Evolutionary conservation across 768 basidiomycete genomes (phyloP), one percentile per base, ranked within the genome.

Genomic region (Pleurotus sapidus): DNA sequence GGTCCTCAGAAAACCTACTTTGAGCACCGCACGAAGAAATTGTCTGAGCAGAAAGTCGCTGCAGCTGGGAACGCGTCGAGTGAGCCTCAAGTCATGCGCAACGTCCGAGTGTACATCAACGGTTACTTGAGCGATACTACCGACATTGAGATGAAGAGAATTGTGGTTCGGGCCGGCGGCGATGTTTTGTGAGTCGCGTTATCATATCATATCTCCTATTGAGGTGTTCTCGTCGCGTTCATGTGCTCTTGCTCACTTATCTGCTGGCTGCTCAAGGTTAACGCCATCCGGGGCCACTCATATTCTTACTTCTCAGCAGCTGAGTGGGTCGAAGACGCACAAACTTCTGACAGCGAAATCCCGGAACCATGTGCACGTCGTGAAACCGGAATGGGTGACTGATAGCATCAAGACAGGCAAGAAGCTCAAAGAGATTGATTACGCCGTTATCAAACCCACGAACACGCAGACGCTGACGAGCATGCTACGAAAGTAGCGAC

Each of bases 71-170:
- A 58, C 34, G 59, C 57, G 55, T 57, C 49, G 45, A 40, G 49
- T 61, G n/a, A 55, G 57, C 42, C 46, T 62, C 69, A 73, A 61
- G 61, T 77, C 25, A 63, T 79, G 71, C 66, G 65, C 58, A 74
- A 81, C 61, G 78, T 83, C 47, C 77, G 78, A 50, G 74, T 84
- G n/a, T 89, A 89, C 61, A 86, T 90, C 64, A 77, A 85, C 62
- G 91, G 89, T 0, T 90, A 84, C 64, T 73, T 91, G 57, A 76
- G 75, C 27, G 78, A 79, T 45, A 90, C 88, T 18, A 93, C 90
- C 1, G 90, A 92, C 65, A 81, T 88, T 49, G 90, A 93, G 70
- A 84, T 94, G 76, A 92, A 85, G 71, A 75, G 82, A 61, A 72
- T 86, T 12, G 76, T 93, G 7, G 67, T 74, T n/a, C 72, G 79